phyloP scores from a whole-genome alignment of 306 rosid genomes.

The Prosopis cineraria region DNA sequence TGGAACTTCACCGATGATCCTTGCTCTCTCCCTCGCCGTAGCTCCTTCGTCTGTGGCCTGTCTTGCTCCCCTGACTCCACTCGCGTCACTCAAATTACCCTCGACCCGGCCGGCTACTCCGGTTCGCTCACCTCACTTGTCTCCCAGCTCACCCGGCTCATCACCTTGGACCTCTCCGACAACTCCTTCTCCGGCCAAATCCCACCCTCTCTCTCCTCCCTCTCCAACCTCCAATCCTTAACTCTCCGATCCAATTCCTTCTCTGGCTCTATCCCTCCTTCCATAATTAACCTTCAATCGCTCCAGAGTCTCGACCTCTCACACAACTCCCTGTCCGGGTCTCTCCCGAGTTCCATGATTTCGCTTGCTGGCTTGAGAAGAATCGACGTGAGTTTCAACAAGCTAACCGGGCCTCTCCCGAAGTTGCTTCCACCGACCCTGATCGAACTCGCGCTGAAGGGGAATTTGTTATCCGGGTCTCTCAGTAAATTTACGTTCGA shows the following conservation, averaged over 20 bases:
- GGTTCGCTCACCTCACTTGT: conserved; percentile 70
- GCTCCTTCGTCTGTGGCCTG: conserved; percentile 74
- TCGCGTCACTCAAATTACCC: conserved; percentile 74
- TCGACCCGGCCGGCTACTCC: conserved; percentile 84
- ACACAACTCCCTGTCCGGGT: conserved; percentile 58
- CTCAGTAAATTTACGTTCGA: conserved; percentile 52
- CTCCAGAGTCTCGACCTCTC: conserved; percentile 68
- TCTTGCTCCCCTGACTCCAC: conserved; percentile 67
- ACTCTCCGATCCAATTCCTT: conserved; percentile 75
- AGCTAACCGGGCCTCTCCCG: conserved; percentile 57
- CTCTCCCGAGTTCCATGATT: conserved; percentile 50
- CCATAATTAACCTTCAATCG: conserved; percentile 52
- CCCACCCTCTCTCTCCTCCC: conserved; percentile 73
- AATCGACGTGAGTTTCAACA: conserved; percentile 83
- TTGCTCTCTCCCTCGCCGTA: conserved; percentile 74
- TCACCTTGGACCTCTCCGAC: conserved; percentile 70
- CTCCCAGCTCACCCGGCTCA: conserved; percentile 60
- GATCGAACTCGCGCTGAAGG: conserved; percentile 72
- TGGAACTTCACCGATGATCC: conserved; percentile 93
- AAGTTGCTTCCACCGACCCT: conserved; percentile 60
- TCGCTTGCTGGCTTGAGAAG: conserved; percentile 50
- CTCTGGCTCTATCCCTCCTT: conserved; percentile 58
- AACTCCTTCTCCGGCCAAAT: conserved; percentile 68
- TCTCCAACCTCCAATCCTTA: conserved; percentile 56
- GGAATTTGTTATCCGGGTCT: conserved; percentile 64